Evolutionary conservation across 2,329 filamentous ascomycete species (phyloP).

Genomic region (Nemania sp.): DNA sequence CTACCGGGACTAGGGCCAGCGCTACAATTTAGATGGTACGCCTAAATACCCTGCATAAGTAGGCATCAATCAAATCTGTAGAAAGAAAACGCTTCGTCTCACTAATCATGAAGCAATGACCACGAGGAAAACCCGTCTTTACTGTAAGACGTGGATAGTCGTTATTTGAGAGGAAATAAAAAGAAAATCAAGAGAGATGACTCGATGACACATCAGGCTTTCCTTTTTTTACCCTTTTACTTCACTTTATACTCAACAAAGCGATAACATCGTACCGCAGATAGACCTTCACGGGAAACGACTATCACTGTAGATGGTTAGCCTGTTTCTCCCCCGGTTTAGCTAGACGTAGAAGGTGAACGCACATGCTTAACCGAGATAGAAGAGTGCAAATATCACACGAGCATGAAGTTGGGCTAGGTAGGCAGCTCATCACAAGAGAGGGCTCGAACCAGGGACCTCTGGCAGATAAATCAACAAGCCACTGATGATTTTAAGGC

Average conservation of each 20-base stretch:
- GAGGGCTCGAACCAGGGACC: neutral
- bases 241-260: neutral
- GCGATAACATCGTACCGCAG: neutral
- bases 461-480: constrained; percentile 7
- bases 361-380: constrained; percentile 1
- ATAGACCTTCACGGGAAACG: constrained; percentile 8
- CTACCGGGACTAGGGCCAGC: constrained; percentile 17
- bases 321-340: neutral
- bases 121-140: neutral
- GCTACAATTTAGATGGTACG: constrained; percentile 26
- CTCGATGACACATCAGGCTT: neutral
- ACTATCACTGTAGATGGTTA: neutral
- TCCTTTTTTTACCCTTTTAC: neutral
- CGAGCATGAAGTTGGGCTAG: neutral
- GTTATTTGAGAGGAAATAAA: constrained; percentile 10
- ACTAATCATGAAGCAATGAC: constrained; percentile 10
- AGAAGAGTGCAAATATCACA: neutral
- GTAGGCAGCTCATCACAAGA: neutral
- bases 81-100: neutral
- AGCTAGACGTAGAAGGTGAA: neutral
- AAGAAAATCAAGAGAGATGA: constrained; percentile 1
- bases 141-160: constrained; percentile 2
- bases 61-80: constrained; percentile 10
- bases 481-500: neutral
- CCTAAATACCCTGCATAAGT: constrained; percentile 18